These are phyloP conservation scores for Ocimum tenuiflorum DNA, from an alignment of 257 asterid genomes.

Conservation along the genomic window DNA sequence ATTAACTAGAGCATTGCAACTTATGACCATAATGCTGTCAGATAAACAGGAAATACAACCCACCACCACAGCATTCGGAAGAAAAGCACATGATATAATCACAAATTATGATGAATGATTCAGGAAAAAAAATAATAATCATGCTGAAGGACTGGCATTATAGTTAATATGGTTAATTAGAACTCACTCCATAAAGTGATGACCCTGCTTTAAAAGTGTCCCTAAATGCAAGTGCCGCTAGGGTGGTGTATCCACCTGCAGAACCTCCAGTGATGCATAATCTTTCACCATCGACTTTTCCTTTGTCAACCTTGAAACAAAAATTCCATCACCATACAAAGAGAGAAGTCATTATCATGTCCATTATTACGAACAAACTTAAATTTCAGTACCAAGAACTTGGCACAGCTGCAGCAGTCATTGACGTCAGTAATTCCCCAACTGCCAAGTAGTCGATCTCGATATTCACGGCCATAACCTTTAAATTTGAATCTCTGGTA, in stretches of 20 bases:
- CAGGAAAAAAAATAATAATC: too few relatives aligned
- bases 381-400: slow-evolving; percentile 55
- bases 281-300: slow-evolving; percentile 77
- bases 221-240: slow-evolving; percentile 89
- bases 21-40: too few relatives aligned
- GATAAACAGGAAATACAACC: too few relatives aligned
- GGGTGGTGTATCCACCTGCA: slow-evolving; percentile 97
- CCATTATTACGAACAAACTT: slow-evolving; percentile 1
- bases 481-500: slow-evolving; percentile 19
- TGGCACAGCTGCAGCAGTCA: slow-evolving; percentile 97
- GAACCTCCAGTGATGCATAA: slow-evolving; percentile 94
- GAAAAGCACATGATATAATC: background rate
- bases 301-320: slow-evolving; percentile 59
- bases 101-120: background rate
- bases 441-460: slow-evolving; percentile 72
- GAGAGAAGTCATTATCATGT: background rate
- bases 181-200: slow-evolving; percentile 90
- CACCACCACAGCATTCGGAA: too few relatives aligned
- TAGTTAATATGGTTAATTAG: slow-evolving; percentile 8
- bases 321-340: slow-evolving; percentile 9
- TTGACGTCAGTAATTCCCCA: slow-evolving; percentile 95
- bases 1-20: too few relatives aligned
- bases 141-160: background rate
- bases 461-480: slow-evolving; percentile 93
- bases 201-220: slow-evolving; percentile 84